Evolutionary conservation across 176 grass and related monocot species (phyloP), one percentile per base, ranked within the genome.

Genomic region (Thalia dealbata): DNA sequence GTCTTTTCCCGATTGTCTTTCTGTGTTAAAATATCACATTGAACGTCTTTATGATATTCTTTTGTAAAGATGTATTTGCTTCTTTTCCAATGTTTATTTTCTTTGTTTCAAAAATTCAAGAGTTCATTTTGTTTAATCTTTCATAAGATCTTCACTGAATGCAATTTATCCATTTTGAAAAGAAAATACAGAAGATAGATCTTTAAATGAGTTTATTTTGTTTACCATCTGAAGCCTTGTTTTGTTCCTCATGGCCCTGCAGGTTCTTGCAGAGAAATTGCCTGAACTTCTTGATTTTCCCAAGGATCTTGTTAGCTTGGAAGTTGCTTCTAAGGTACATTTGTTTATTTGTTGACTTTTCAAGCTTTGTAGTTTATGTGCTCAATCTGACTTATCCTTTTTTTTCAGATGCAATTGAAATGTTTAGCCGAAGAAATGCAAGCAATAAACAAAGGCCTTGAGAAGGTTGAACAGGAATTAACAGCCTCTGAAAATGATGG

Each of bases 361-460:
- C 22, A 48, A 65, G 18, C 30, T 74, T 24, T 66, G 51, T 15
- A 62, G 4, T 68, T 44, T 16, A 22, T 44, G 7, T 43, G 32
- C 27, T 19, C 27, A 78, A 50, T 48, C 32, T 43, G 35, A 72
- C 60, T 73, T 26, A 19, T 88, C 45, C 72, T 88, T 22, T 75
- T 75, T 71, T 52, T 75, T 46, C 87, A 97, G 95, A 86, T 97
- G 86, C 95, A 97, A 79, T 80, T 97, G 70, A 97, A 97, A 85
- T 82, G 76, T 52, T 84, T 97, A 76, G 95, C 95, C 72, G 95
- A 97, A 79, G 95, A 97, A 91, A 97, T 97, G 95, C 95, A 97
- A 79, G 95, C 95, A 59, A 69, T 97, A 84, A 92, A 84, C 79
- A 97, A 93, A 88, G 95, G 90, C 66, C 90, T 97, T 2, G 95